phyloP scores from a whole-genome alignment of 176 grass and related monocot species.

The Tuctoria greenei region DNA sequence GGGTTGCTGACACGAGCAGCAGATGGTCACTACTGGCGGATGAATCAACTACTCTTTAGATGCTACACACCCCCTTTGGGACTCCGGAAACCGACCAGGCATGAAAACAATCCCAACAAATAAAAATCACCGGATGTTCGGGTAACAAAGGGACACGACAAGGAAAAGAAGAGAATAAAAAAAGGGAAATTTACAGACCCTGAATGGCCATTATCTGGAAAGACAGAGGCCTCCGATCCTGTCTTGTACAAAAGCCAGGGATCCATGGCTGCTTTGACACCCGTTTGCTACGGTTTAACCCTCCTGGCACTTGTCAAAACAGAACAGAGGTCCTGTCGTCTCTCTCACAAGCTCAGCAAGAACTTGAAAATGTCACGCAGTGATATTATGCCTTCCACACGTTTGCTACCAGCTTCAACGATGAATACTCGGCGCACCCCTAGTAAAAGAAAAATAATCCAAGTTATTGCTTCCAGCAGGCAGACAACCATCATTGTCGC shows the following conservation, averaged over 20 bases:
- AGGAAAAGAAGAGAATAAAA: background rate
- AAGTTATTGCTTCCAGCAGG: background rate
- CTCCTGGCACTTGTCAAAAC: constrained; percentile 33
- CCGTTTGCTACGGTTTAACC: constrained; percentile 47
- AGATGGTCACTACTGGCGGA: too few relatives aligned
- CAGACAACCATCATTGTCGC: background rate
- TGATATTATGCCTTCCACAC: constrained; percentile 96
- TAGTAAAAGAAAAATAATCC: background rate
- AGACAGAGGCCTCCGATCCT: constrained; percentile 46
- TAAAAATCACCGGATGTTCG: constrained; percentile 52
- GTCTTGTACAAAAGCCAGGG: constrained; percentile 46
- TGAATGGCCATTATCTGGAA: constrained; percentile 56
- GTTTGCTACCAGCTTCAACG: constrained; percentile 94
- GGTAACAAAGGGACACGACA: constrained; percentile 37
- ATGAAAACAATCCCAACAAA: constrained; percentile 73
- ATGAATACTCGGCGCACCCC: constrained; percentile 93
- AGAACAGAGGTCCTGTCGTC: constrained; percentile 31
- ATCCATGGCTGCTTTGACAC: constrained; percentile 42
- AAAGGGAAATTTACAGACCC: constrained; percentile 71
- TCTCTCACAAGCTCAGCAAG: constrained; percentile 60
- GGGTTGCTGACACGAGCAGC: too few relatives aligned
- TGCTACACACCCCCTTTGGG: too few relatives aligned
- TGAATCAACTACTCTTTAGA: too few relatives aligned
- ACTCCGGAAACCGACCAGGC: constrained; percentile 25
- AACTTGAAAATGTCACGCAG: constrained; percentile 88